Percentiles rank a stretch among this genome's conserved stretches.
Evolutionary conservation across 345 rosid genomes (phyloP).

Genomic region (Limnanthes douglasii): DNA sequence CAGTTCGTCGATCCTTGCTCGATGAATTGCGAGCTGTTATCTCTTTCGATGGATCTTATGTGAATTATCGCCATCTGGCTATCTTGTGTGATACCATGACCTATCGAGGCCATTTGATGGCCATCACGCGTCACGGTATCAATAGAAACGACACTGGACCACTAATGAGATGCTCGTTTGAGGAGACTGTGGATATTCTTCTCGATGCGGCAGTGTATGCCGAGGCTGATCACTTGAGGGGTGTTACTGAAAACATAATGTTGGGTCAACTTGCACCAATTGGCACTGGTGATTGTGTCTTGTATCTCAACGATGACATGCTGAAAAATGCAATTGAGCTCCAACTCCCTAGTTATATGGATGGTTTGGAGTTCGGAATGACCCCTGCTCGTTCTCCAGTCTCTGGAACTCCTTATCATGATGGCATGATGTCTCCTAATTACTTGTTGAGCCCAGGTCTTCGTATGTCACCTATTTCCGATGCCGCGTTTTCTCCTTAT

Average conservation of each 20-base stretch:
- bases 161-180: conserved; percentile 95
- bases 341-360: conserved; percentile 96
- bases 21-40: conserved; percentile 95
- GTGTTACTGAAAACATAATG: conserved; percentile 97
- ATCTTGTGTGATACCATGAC: conserved; percentile 98
- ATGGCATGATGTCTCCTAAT: conserved; percentile 91
- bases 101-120: conserved; percentile 96
- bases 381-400: conserved; percentile 85
- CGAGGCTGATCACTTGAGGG: conserved; percentile 68
- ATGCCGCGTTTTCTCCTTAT: conserved; percentile 91
- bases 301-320: conserved; percentile 94
- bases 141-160: conserved; percentile 97
- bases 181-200: conserved; percentile 96
- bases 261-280: conserved; percentile 96
- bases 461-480: conserved; percentile 67
- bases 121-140: conserved; percentile 96
- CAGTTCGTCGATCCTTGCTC: conserved; percentile 82
- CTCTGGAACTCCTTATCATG: conserved; percentile 91
- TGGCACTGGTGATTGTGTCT: conserved; percentile 79
- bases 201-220: conserved; percentile 97
- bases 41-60: conserved; percentile 96
- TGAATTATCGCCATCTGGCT: conserved; percentile 92
- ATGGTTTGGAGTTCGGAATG: conserved; percentile 76
- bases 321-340: conserved; percentile 94
- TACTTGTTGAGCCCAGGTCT: conserved; percentile 70